Conservation (phyloP, 2,329 filamentous ascomycete species). For the Aureobasidium mangrovei region DNA sequence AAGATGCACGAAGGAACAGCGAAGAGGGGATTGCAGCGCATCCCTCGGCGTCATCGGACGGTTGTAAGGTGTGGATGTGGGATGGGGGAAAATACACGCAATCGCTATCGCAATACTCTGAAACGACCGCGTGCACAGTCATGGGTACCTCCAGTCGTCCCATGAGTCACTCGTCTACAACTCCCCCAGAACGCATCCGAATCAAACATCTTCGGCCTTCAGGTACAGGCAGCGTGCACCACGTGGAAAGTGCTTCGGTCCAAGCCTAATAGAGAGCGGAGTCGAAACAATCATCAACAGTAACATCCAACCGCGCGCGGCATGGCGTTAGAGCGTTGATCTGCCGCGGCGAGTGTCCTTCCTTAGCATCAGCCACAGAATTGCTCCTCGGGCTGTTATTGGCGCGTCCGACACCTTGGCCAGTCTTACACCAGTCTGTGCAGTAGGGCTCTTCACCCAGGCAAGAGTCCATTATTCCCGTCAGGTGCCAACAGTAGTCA, state of each 20-base stretch:
- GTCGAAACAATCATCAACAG: conserved; percentile 1
- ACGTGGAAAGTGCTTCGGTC: conserved; percentile 13
- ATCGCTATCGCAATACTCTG: too few relatives aligned
- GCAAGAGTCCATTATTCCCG: conserved; percentile 9
- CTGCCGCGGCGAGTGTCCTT: conserved; percentile 1
- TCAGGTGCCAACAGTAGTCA: conserved; percentile 7
- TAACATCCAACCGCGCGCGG: conserved; percentile 8
- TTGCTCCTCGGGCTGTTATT: background rate
- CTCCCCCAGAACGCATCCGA: background rate
- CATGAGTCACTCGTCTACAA: background rate
- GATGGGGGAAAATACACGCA: too few relatives aligned
- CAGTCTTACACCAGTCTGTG: conserved; percentile 9
- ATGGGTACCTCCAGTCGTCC: too few relatives aligned
- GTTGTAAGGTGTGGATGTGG: too few relatives aligned
- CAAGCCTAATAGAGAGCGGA: conserved; percentile 6
- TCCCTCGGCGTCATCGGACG: too few relatives aligned
- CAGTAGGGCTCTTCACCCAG: conserved; percentile 9
- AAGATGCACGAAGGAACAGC: too few relatives aligned
- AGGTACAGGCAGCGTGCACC: background rate
- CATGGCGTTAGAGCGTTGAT: conserved; percentile 10
- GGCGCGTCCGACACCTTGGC: background rate
- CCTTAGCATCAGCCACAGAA: conserved; percentile 1
- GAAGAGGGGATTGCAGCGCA: too few relatives aligned
- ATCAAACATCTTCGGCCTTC: background rate
- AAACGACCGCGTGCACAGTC: too few relatives aligned